phyloP scores from a whole-genome alignment of 345 rosid genomes.

The Ailanthus altissimus region DNA sequence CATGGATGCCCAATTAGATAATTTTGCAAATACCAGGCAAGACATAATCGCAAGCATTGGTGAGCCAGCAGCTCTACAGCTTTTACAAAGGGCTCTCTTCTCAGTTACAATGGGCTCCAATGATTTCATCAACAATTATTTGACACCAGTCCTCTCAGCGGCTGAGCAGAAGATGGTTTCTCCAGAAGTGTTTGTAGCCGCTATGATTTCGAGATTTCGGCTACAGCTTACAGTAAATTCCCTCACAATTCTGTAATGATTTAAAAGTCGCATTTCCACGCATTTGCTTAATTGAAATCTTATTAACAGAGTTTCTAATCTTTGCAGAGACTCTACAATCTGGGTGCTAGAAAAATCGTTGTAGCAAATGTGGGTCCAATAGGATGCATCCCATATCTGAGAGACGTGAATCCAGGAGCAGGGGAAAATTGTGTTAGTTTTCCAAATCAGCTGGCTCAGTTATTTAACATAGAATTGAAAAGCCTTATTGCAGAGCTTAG shows the following conservation, averaged over 20 bases:
- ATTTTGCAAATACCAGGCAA: slow-evolving; percentile 51
- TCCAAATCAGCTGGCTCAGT: slow-evolving; percentile 67
- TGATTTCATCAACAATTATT: slow-evolving; percentile 74
- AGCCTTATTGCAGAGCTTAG: slow-evolving; percentile 45
- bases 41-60: slow-evolving; percentile 49
- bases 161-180: slow-evolving; percentile 44
- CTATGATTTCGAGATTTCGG: slow-evolving; percentile 55
- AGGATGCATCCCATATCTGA: slow-evolving; percentile 78
- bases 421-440: slow-evolving; percentile 50
- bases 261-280: background rate
- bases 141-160: slow-evolving; percentile 53
- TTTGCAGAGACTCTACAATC: slow-evolving; percentile 57
- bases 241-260: background rate
- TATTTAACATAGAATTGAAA: slow-evolving; percentile 47
- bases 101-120: slow-evolving; percentile 73
- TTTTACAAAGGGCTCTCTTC: slow-evolving; percentile 43
- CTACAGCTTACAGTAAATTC: slow-evolving; percentile 58
- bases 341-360: slow-evolving; percentile 69
- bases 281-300: background rate
- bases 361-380: slow-evolving; percentile 75
- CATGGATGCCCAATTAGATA: slow-evolving; percentile 60
- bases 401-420: slow-evolving; percentile 45
- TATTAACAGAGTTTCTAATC: background rate
- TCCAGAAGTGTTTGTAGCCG: slow-evolving; percentile 50
- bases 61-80: slow-evolving; percentile 37